Conservation (phyloP, 2,329 filamentous ascomycete species). For the Leptodontidium sp. region DNA sequence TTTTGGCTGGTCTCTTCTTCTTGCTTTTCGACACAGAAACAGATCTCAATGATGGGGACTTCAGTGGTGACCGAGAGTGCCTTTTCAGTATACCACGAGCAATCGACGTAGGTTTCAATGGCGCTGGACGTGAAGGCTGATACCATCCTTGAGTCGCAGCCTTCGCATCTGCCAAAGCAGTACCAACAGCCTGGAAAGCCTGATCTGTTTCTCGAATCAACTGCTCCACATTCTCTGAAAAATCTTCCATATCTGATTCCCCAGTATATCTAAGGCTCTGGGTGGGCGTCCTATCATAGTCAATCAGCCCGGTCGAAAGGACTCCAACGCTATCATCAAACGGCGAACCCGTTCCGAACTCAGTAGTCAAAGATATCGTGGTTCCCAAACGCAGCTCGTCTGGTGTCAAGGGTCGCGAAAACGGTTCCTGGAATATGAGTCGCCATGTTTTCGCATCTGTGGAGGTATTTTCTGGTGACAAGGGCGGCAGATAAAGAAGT, state of each 20-base stretch:
- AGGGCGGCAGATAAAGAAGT: constrained; percentile 44
- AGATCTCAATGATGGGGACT: constrained; percentile 29
- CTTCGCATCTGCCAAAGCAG: constrained; percentile 52
- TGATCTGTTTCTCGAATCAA: constrained; percentile 60
- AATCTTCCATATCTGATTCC: constrained; percentile 34
- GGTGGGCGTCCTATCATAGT: constrained; percentile 38
- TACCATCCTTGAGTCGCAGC: constrained; percentile 44
- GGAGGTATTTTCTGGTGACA: constrained; percentile 32
- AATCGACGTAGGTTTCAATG: constrained; percentile 32
- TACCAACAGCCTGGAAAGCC: constrained; percentile 57
- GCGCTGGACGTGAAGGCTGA: constrained; percentile 16
- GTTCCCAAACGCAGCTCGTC: constrained; percentile 15
- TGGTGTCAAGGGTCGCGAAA: constrained; percentile 23
- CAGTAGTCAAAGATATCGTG: constrained; percentile 9
- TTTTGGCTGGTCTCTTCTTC: constrained; percentile 49
- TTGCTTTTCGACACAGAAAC: constrained; percentile 50
- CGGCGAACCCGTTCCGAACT: constrained; percentile 28
- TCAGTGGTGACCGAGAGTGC: not conserved
- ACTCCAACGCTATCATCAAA: constrained; percentile 45
- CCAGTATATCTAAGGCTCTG: constrained; percentile 39
- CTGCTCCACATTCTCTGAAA: constrained; percentile 48
- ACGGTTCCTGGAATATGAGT: constrained; percentile 36
- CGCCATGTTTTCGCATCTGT: constrained; percentile 40
- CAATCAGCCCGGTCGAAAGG: constrained; percentile 40
- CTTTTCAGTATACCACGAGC: constrained; percentile 29